phyloP scores from a whole-genome alignment of 192 early-diverging fungal genomes.

The Lunasporangiospora selenospora region DNA sequence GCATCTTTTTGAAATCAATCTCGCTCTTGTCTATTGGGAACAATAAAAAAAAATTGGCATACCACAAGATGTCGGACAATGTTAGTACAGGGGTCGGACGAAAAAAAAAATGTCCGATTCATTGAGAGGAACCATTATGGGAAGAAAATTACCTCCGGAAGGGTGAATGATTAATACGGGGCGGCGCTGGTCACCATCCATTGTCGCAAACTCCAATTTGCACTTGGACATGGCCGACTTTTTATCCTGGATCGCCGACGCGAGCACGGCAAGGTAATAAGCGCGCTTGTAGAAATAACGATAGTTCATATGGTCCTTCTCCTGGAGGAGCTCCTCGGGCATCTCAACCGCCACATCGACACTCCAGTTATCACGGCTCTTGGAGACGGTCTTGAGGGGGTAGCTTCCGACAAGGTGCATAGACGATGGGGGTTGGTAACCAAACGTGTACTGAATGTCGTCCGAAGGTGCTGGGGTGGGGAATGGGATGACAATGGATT shows the following conservation, averaged over 20 bases:
- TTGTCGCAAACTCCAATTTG: slow-evolving; percentile 55
- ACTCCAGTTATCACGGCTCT: slow-evolving; percentile 65
- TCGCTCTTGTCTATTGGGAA: slow-evolving; percentile 59
- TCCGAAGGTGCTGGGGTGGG: slow-evolving; percentile 77
- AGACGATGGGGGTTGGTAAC: slow-evolving; percentile 74
- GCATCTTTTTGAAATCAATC: slow-evolving; percentile 70
- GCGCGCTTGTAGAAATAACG: slow-evolving; percentile 97
- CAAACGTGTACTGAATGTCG: slow-evolving; percentile 80
- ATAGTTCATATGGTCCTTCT: slow-evolving; percentile 93
- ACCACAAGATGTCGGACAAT: background rate
- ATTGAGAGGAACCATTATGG: too few species aligned
- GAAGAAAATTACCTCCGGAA: slow-evolving; percentile 51
- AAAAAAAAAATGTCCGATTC: background rate
- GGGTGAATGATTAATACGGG: slow-evolving; percentile 69
- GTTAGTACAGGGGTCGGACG: background rate
- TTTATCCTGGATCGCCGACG: slow-evolving; percentile 57
- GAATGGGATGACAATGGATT: slow-evolving; percentile 72
- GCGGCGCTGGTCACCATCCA: slow-evolving; percentile 69
- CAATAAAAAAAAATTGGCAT: slow-evolving; percentile 6
- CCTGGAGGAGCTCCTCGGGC: slow-evolving; percentile 86
- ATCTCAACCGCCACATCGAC: slow-evolving; percentile 94
- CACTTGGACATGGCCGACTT: slow-evolving; percentile 56
- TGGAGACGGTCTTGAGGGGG: slow-evolving; percentile 76
- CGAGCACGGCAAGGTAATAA: slow-evolving; percentile 85
- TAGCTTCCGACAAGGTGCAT: slow-evolving; percentile 91